Conservation (phyloP, 2,329 filamentous ascomycete genomes). For the Paecilomyces niveus region DNA sequence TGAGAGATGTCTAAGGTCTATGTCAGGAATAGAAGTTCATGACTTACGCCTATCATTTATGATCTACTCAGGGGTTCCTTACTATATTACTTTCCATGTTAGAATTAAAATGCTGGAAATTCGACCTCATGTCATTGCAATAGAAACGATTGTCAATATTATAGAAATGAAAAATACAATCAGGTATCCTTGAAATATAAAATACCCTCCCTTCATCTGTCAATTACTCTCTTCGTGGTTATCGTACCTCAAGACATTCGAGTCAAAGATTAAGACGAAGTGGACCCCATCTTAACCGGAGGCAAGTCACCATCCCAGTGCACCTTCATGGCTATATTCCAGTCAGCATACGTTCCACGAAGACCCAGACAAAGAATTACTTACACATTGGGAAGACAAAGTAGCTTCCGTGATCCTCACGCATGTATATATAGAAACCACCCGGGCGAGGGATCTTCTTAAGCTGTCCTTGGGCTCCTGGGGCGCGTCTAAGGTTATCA, state of each 20-base stretch:
- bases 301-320: constrained; percentile 36
- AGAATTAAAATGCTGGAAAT: too few species aligned
- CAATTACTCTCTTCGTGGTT: not conserved
- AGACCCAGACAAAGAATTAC: constrained; percentile 5
- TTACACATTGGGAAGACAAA: constrained; percentile 45
- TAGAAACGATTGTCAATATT: too few species aligned
- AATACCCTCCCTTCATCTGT: constrained; percentile 19
- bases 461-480: constrained; percentile 58
- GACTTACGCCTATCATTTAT: not conserved
- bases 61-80: not conserved
- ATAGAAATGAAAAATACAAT: not conserved
- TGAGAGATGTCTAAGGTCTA: not conserved
- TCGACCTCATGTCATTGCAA: too few species aligned
- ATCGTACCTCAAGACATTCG: not conserved
- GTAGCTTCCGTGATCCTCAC: constrained; percentile 56
- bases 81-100: not conserved
- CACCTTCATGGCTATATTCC: constrained; percentile 33
- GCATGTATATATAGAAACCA: constrained; percentile 56
- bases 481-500: constrained; percentile 53
- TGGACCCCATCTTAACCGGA: constrained; percentile 10
- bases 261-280: constrained; percentile 2
- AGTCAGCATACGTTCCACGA: constrained; percentile 9
- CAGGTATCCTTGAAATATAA: not conserved
- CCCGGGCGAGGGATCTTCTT: constrained; percentile 56
- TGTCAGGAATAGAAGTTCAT: not conserved